Base-by-base conservation (phyloP, 2,329 filamentous ascomycete genomes). In the Orbilia ellipsospora region DNA sequence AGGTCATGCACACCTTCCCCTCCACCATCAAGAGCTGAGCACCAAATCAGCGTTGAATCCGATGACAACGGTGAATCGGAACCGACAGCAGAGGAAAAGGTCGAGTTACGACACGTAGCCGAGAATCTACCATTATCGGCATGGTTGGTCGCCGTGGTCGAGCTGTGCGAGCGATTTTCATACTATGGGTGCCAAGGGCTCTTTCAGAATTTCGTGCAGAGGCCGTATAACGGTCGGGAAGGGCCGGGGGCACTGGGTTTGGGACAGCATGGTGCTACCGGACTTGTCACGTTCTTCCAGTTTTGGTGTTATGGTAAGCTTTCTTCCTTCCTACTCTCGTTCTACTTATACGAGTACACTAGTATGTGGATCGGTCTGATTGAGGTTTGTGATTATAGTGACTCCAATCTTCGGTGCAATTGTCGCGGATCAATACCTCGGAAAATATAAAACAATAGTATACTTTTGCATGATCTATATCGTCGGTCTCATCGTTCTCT, bases 371-470 rank as follows among this genome's bases (percentile, higher is more conserved):
- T 48, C 5, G 44, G 7, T 48, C 15, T 18, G 4, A 48, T n/a
- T 13, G 16, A n/a, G 44, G 44, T n/a, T 15, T 12, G 1, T 60
- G 75, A 0, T 18, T 85, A 87, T 28, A 75, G 81, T 87, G 40
- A 87, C 86, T n/a, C 88, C 88, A 2, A 86, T 89, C 42, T 86
- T 87, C 80, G 79, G 79, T 18, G 88, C 87, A 57, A 85, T 88
- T 66, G 80, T 89, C 65, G 87, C 88, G 23, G 88, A 90, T 79
- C 85, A 86, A 44, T 88, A 88, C 80, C 82, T 88, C 15, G 88
- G 88, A 65, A 87, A 88, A 78, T 89, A 87, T 81, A 88, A 87
- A 80, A 87, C 88, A 1, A 87, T 90, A 52, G 80, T 87, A 45
- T 80, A 85, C 77, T 88, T 88, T 78, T 85, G 86, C 73, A 78